Evolutionary conservation across 139 green algal genomes (phyloP).

Genomic region (Ulvella scutata): DNA sequence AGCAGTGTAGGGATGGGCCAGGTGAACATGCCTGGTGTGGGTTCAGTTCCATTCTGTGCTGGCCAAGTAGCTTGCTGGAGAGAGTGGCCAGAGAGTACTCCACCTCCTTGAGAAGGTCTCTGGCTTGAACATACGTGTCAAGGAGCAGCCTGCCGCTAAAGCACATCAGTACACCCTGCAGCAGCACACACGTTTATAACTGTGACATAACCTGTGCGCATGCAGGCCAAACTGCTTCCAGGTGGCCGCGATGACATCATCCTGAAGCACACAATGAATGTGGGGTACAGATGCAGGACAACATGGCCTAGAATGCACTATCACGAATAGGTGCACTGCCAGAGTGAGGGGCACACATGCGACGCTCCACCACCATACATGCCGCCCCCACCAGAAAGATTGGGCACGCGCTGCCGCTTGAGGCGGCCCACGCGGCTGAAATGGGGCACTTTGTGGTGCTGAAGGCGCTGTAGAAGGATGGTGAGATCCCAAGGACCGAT

Average conservation of each 20-base stretch:
- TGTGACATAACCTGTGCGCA: too few relatives aligned
- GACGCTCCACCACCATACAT: slow-evolving; percentile 69
- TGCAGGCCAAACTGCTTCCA: too few relatives aligned
- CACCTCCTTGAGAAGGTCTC: slow-evolving; percentile 82
- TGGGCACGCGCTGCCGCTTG: slow-evolving; percentile 71
- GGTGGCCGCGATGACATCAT: too few relatives aligned
- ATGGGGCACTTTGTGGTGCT: slow-evolving; percentile 81
- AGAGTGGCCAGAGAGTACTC: slow-evolving; percentile 88
- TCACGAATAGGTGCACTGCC: too few relatives aligned
- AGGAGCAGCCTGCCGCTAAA: slow-evolving; percentile 78
- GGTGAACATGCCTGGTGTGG: slow-evolving; percentile 7
- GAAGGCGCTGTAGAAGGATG: slow-evolving; percentile 80
- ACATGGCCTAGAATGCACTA: too few relatives aligned
- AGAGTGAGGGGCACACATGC: slow-evolving; percentile 26
- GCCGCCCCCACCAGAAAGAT: slow-evolving; percentile 60
- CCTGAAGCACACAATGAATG: too few relatives aligned
- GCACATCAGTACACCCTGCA: slow-evolving; percentile 7
- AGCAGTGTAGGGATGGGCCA: too few relatives aligned
- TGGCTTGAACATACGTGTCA: slow-evolving; percentile 86
- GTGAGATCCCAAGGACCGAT: slow-evolving; percentile 78
- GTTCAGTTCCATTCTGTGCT: slow-evolving; percentile 51
- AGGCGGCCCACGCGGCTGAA: slow-evolving; percentile 88
- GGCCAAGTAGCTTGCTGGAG: slow-evolving; percentile 50
- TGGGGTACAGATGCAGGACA: too few relatives aligned
- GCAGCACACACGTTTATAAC: too few relatives aligned